Conservation (phyloP, 1,284 basidiomycete genomes). For the Entoloma clypeatum region DNA sequence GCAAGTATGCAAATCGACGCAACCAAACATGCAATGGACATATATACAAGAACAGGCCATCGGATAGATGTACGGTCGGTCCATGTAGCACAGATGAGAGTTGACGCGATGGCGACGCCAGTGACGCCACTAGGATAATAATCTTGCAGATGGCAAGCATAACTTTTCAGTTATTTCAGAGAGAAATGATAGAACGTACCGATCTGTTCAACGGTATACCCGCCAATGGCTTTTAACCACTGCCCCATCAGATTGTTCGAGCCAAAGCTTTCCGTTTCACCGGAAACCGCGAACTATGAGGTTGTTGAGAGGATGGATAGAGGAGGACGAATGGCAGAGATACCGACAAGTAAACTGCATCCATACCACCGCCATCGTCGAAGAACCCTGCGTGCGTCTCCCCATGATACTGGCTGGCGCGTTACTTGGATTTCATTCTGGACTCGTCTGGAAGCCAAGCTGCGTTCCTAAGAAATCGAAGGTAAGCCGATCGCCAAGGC, state of each 20-base stretch:
- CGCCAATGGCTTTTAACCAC: slow-evolving; percentile 62
- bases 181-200: slow-evolving; percentile 28
- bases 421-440: slow-evolving; percentile 37
- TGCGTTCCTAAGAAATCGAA: slow-evolving; percentile 42
- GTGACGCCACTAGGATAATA: slow-evolving; percentile 66
- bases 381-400: slow-evolving; percentile 49
- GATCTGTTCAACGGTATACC: slow-evolving; percentile 58
- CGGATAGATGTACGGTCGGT: slow-evolving; percentile 54
- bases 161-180: neutral
- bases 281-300: slow-evolving; percentile 55
- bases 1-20: slow-evolving; percentile 57
- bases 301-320: slow-evolving; percentile 6
- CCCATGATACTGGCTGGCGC: slow-evolving; percentile 46
- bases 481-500: slow-evolving; percentile 3
- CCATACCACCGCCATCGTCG: slow-evolving; percentile 68
- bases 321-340: neutral
- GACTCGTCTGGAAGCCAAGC: slow-evolving; percentile 48
- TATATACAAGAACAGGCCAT: slow-evolving; percentile 65
- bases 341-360: slow-evolving; percentile 55
- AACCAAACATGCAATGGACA: slow-evolving; percentile 50
- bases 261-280: slow-evolving; percentile 68
- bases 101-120: slow-evolving; percentile 61
- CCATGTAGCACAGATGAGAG: slow-evolving; percentile 58
- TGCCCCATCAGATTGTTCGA: slow-evolving; percentile 76
- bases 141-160: slow-evolving; percentile 34